A percentile compares a stretch with the other conserved stretches of the same genome.
phyloP scores from a whole-genome alignment of 768 basidiomycete genomes.

The Naematelia aurantialba region DNA sequence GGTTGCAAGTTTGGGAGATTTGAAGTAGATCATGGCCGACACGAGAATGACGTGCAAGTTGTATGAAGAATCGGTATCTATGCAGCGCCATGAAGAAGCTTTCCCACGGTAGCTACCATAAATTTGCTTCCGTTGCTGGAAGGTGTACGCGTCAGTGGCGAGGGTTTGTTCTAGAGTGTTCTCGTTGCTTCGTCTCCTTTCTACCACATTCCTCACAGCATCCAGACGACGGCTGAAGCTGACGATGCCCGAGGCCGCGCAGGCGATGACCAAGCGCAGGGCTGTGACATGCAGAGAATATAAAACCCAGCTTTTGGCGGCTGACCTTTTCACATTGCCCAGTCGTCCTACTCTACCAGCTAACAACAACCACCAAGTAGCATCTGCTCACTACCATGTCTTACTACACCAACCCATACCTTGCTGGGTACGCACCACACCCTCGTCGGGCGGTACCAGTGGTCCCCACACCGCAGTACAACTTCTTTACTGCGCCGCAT shows the following conservation, averaged over 20 bases:
- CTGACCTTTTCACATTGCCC: no score
- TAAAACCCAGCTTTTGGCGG: no score
- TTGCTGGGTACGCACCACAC: constrained; percentile 6
- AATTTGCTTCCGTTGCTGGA: neutral
- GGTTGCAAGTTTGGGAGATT: constrained; percentile 5
- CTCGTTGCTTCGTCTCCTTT: neutral
- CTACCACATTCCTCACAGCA: neutral
- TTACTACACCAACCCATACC: constrained; percentile 12
- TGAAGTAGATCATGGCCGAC: neutral
- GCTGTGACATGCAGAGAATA: neutral
- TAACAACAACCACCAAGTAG: constrained; percentile 1
- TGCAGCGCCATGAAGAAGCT: neutral
- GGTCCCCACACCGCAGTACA: neutral
- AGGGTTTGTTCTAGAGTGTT: neutral
- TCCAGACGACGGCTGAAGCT: neutral
- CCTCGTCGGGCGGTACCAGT: neutral
- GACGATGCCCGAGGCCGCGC: neutral
- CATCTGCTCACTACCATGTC: constrained; percentile 10
- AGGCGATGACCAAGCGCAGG: neutral
- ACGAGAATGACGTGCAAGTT: neutral
- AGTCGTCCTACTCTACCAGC: neutral
- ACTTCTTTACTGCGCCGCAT: neutral
- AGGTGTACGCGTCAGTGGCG: neutral
- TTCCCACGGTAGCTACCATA: neutral
- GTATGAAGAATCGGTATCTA: neutral